A percentile compares a stretch with the other conserved stretches of the same genome.
Conservation (phyloP, 768 basidiomycete genomes). For the Vishniacozyma victoriae region DNA sequence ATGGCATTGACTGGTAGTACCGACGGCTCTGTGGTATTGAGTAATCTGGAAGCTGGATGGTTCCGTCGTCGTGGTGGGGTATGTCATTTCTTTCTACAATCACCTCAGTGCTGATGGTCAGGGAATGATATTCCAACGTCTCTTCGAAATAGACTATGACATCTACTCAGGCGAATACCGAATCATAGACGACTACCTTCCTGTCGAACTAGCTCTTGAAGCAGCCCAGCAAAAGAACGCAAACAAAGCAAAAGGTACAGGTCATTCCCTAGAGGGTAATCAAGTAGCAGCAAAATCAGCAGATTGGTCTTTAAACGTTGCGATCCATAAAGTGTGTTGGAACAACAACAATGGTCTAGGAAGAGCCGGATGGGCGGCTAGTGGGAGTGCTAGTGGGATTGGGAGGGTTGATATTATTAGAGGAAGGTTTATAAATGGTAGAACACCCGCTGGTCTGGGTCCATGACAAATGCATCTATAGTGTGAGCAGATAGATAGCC, state of each 20-base stretch:
- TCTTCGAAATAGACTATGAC: constrained; percentile 84
- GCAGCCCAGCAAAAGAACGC: not conserved
- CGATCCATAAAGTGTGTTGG: constrained; percentile 74
- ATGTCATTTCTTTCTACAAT: constrained; percentile 4
- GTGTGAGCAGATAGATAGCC: too few relatives aligned
- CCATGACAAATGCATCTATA: too few relatives aligned
- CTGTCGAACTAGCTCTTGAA: constrained; percentile 52
- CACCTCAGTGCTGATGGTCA: not conserved
- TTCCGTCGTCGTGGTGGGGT: constrained; percentile 18
- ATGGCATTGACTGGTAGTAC: constrained; percentile 74
- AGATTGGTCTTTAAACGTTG: constrained; percentile 75
- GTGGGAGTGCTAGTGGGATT: constrained; percentile 75
- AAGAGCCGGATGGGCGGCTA: constrained; percentile 60
- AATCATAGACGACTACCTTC: constrained; percentile 80
- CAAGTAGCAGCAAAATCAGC: constrained; percentile 32
- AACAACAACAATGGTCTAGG: constrained; percentile 66
- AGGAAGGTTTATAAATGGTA: constrained; percentile 55
- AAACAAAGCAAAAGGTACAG: not conserved
- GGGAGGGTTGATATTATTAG: constrained; percentile 74
- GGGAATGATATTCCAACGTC: constrained; percentile 43
- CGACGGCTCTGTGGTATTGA: constrained; percentile 58
- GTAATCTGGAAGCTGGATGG: constrained; percentile 21
- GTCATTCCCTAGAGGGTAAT: constrained; percentile 33
- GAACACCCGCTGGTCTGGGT: not conserved
- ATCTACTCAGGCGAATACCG: constrained; percentile 67